Percentiles rank a stretch among this genome's conserved stretches.
These are phyloP conservation scores for Protomyces pachydermus DNA, from an alignment of 1,139 yeast genomes.

Conservation along the genomic window DNA sequence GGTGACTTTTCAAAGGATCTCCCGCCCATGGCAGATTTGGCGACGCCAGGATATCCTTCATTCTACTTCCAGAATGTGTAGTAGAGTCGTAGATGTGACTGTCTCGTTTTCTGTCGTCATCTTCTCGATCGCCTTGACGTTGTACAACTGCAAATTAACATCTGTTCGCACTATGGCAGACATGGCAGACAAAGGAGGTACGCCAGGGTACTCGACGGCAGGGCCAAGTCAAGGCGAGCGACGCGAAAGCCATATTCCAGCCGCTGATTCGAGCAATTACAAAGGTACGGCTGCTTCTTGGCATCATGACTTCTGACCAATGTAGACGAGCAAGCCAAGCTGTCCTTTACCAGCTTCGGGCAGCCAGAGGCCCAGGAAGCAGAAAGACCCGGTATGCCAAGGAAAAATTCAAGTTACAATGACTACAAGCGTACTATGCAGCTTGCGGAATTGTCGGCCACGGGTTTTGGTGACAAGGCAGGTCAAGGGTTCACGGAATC, in stretches of 20 bases:
- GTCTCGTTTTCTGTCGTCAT: background rate
- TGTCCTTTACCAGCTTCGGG: background rate
- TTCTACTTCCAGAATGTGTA: slow-evolving; percentile 59
- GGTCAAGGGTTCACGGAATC: background rate
- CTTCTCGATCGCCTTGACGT: background rate
- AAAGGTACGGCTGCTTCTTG: background rate
- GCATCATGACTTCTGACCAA: background rate
- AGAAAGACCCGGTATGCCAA: background rate
- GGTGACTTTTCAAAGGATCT: slow-evolving; percentile 52
- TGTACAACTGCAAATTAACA: background rate
- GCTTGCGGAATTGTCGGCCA: background rate
- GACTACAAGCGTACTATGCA: background rate
- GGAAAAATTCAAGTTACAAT: background rate
- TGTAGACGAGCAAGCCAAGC: background rate
- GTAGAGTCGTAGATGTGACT: background rate
- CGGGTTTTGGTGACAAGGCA: background rate
- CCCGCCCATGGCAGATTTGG: slow-evolving; percentile 69
- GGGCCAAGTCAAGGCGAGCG: background rate
- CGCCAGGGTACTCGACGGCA: background rate
- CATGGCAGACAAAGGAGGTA: background rate
- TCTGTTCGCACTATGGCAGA: background rate
- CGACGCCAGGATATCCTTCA: slow-evolving; percentile 94
- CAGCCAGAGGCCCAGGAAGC: background rate
- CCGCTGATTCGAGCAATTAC: background rate
- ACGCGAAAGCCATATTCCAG: background rate